Percentiles rank a stretch among this genome's conserved stretches.
phyloP scores from a whole-genome alignment of 2,329 filamentous ascomycete genomes.

The Neopestalotiopsis rosae region DNA sequence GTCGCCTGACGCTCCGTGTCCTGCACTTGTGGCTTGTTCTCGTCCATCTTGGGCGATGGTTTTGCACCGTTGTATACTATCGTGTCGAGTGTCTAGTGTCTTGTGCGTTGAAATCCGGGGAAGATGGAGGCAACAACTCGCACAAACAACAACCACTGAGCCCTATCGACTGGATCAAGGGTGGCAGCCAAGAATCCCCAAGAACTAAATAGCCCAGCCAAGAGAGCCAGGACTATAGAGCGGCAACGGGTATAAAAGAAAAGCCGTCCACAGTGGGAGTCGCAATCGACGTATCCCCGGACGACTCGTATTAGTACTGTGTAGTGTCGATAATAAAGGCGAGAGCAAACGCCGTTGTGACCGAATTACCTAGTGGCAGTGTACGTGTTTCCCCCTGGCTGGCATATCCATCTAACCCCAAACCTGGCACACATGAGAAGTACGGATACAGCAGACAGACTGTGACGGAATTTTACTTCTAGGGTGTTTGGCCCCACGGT shows the following conservation, averaged over 20 bases:
- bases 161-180: neutral
- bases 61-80: neutral
- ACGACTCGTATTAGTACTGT: constrained; percentile 1
- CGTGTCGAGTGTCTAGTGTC: neutral
- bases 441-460: neutral
- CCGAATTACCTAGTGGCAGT: neutral
- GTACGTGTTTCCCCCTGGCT: neutral
- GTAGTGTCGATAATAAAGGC: neutral
- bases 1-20: neutral
- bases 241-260: neutral
- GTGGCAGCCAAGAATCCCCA: neutral
- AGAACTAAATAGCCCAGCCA: neutral
- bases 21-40: neutral
- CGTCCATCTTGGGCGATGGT: neutral
- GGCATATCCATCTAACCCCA: neutral
- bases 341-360: neutral
- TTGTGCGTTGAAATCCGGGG: neutral
- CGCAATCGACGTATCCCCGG: neutral
- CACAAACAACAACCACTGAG: neutral
- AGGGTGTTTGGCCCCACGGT: neutral
- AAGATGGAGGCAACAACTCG: neutral
- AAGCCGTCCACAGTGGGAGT: neutral
- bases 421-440: neutral
- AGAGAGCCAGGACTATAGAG: neutral
- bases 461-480: neutral